Evolutionary conservation across 1,139 yeast genomes (phyloP), one percentile per base, ranked within the genome.

Genomic region (Magnusiomyces magnusii): DNA sequence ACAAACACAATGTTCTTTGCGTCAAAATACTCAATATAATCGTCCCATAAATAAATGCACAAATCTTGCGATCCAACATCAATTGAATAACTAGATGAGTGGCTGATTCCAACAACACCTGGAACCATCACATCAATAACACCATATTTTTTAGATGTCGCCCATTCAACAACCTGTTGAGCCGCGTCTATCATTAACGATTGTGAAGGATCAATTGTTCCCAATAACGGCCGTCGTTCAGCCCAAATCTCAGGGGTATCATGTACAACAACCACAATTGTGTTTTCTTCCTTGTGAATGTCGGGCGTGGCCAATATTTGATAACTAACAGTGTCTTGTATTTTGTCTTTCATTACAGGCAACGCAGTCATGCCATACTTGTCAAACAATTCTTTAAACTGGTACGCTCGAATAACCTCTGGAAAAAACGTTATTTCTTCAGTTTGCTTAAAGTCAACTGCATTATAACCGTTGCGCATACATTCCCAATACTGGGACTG

Each of bases 221-320:
- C 98, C 28, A 87, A 81, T 5, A 86, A 74, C 0, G 96, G 91
- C 69, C 91, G 91, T 36, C 86, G 76, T 63, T 86, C 83, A 1
- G 96, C 96, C 96, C 97, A 91, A 7, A 93, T 80, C 63, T 91
- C 95, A 1, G 97, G 92, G 1, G 98, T 91, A 67, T 92, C 98
- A 71, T 92, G 98, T 17, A 92, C 83, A 9, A 89, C 73, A 19
- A 93, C 76, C 19, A 91, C 76, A 9, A 92, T 73, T 7, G 87
- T 82, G 25, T 39, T 24, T 24, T 82, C 80, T 54, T 84, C 77
- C 15, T 82, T 79, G 69, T 85, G 85, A 27, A 92, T 80, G 62
- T 84, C 82, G 3, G 91, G 87, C 21, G 96, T 83, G 36, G 95
- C 88, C 57, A 92, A 71, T 15, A 92, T 81, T 59, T 88, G 85